phyloP scores from a whole-genome alignment of 192 early-diverging fungal genomes.

The Backusella morwellensis region DNA sequence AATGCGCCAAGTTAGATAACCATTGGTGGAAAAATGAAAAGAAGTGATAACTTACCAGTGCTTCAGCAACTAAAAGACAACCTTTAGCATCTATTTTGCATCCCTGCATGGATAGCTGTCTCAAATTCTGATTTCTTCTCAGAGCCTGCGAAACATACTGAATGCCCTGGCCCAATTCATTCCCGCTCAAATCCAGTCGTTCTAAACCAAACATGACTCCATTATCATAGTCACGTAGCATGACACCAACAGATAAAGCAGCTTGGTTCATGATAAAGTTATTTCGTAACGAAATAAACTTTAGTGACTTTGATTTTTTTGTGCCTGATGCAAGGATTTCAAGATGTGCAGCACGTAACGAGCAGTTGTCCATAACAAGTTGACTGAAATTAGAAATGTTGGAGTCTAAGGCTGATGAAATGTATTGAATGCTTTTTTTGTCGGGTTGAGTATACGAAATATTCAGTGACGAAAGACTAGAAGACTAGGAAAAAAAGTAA shows the following conservation, averaged over 20 bases:
- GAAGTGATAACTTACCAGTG: constrained; percentile 39
- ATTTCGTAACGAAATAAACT: constrained; percentile 40
- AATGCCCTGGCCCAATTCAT: constrained; percentile 51
- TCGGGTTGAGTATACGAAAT: constrained; percentile 71
- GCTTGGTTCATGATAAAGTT: constrained; percentile 46
- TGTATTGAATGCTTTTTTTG: constrained; percentile 65
- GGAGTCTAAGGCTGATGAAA: constrained; percentile 51
- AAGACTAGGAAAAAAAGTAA: constrained; percentile 43
- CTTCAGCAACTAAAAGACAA: constrained; percentile 44
- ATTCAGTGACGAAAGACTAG: constrained; percentile 61
- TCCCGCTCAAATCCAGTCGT: constrained; percentile 38
- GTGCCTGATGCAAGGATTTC: constrained; percentile 34
- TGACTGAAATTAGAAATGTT: not conserved
- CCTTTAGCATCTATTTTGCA: constrained; percentile 52
- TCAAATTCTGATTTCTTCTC: constrained; percentile 48
- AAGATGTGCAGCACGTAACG: constrained; percentile 14
- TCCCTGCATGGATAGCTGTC: constrained; percentile 38
- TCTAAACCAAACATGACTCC: constrained; percentile 33
- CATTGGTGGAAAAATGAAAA: not conserved
- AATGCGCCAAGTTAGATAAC: not conserved
- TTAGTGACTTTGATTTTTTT: constrained; percentile 37
- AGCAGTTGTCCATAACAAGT: constrained; percentile 26
- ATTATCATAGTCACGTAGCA: constrained; percentile 56
- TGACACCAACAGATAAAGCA: constrained; percentile 52
- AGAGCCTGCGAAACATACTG: constrained; percentile 56